phyloP scores from a whole-genome alignment of 495 filamentous ascomycete genomes.

The Aspergillus carlsbadensis region DNA sequence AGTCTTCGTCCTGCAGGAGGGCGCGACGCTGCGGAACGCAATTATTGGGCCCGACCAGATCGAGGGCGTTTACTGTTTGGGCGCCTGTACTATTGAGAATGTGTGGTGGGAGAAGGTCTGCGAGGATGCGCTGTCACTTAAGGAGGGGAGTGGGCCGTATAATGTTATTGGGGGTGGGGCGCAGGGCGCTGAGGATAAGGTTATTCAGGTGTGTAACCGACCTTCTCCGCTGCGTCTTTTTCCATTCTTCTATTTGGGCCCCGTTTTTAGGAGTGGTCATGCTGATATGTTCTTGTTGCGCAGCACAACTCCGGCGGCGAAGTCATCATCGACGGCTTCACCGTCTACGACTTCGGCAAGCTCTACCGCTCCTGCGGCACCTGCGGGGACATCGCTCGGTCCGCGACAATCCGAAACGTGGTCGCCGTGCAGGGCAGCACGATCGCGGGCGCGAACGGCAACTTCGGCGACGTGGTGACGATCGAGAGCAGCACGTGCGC shows the following conservation, averaged over 20 bases:
- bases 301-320: slow-evolving; percentile 58
- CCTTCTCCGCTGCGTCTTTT: too few relatives aligned
- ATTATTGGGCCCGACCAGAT: slow-evolving; percentile 46
- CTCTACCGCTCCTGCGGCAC: slow-evolving; percentile 61
- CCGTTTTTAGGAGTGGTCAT: neutral
- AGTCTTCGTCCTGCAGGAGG: slow-evolving; percentile 40
- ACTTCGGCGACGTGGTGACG: slow-evolving; percentile 20
- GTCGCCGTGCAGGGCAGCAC: slow-evolving; percentile 38
- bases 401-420: slow-evolving; percentile 50
- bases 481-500: slow-evolving; percentile 18
- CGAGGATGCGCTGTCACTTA: slow-evolving; percentile 26
- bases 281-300: neutral
- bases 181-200: slow-evolving; percentile 56
- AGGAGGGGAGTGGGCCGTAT: slow-evolving; percentile 34
- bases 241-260: neutral
- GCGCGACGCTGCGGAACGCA: slow-evolving; percentile 39
- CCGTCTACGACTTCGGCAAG: slow-evolving; percentile 48
- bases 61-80: slow-evolving; percentile 45
- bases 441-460: slow-evolving; percentile 21
- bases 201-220: slow-evolving; percentile 41
- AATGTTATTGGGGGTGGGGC: slow-evolving; percentile 60
- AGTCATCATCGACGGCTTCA: slow-evolving; percentile 57
- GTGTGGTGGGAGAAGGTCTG: slow-evolving; percentile 31
- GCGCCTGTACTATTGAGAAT: slow-evolving; percentile 44
- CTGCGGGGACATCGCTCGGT: slow-evolving; percentile 42